Conservation (phyloP, 179 eudicot species). For the Silene noctiflora region DNA sequence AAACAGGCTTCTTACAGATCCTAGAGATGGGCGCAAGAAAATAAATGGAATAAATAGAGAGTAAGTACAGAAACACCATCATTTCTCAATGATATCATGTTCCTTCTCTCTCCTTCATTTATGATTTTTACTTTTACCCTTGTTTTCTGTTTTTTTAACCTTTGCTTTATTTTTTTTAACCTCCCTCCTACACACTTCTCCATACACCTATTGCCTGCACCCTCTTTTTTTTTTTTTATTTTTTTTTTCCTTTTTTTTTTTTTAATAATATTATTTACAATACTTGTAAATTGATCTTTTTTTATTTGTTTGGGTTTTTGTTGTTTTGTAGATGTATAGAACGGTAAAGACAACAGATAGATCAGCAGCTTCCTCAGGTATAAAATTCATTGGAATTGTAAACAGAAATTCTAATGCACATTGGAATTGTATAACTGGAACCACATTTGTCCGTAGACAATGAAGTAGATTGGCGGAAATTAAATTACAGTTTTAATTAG, state of each 20-base stretch:
- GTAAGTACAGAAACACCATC: slow-evolving; percentile 76
- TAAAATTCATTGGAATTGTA: neutral
- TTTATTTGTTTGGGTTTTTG: neutral
- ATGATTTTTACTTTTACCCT: slow-evolving; percentile 21
- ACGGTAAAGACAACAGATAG: slow-evolving; percentile 91
- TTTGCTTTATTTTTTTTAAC: slow-evolving; percentile 22
- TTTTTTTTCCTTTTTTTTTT: neutral
- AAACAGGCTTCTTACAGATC: neutral
- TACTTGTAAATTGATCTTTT: neutral
- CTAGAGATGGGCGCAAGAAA: slow-evolving; percentile 35
- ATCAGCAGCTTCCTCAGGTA: slow-evolving; percentile 84
- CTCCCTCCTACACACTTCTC: slow-evolving; percentile 29
- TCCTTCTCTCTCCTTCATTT: neutral
- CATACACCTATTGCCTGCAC: slow-evolving; percentile 35
- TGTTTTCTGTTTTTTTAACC: slow-evolving; percentile 28
- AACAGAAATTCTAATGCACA: neutral
- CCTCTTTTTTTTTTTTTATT: neutral
- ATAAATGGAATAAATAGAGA: slow-evolving; percentile 9
- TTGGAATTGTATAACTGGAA: neutral
- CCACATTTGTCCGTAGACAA: neutral
- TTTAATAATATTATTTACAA: neutral
- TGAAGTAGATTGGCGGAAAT: neutral
- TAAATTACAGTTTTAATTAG: too few relatives aligned
- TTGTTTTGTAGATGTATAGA: slow-evolving; percentile 48
- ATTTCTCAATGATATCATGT: slow-evolving; percentile 78